These are phyloP conservation scores for Quercus berberidifolia DNA, from an alignment of 306 rosid genomes.

Conservation along the genomic window DNA sequence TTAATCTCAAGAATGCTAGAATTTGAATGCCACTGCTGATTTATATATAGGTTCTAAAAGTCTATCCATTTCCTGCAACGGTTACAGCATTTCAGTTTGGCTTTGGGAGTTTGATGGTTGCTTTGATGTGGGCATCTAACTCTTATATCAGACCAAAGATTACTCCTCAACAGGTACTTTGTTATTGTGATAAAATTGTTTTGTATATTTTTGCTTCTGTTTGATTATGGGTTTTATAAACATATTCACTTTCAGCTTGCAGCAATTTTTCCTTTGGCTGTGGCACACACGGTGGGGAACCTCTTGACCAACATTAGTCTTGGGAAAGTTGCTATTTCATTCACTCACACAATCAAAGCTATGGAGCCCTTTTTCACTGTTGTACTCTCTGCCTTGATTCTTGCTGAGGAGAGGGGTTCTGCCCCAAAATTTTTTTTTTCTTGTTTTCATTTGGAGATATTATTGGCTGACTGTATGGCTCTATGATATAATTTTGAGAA, in stretches of 20 bases:
- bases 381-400: conserved; percentile 51
- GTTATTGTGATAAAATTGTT: not conserved
- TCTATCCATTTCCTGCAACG: conserved; percentile 86
- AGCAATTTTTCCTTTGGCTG: conserved; percentile 55
- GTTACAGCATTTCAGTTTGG: conserved; percentile 64
- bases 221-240: not conserved
- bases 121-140: conserved; percentile 57
- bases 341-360: conserved; percentile 82
- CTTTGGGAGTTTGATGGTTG: conserved; percentile 44
- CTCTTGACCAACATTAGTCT: conserved; percentile 68
- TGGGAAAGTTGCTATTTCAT: conserved; percentile 72
- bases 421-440: not conserved
- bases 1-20: not conserved
- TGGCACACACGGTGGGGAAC: conserved; percentile 73
- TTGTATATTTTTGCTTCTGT: not conserved
- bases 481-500: not conserved
- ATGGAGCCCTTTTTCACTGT: conserved; percentile 84
- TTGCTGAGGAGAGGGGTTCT: conserved; percentile 52
- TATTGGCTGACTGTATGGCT: not conserved
- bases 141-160: conserved; percentile 56
- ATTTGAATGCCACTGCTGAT: conserved; percentile 25
- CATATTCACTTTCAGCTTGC: conserved; percentile 35
- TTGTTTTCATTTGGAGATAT: not conserved
- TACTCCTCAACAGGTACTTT: conserved; percentile 50
- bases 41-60: conserved; percentile 70